Evolutionary conservation across 164 flowering plant species (phyloP), one percentile per base, ranked within the genome.

Genomic region (Umbilicus rupestris): DNA sequence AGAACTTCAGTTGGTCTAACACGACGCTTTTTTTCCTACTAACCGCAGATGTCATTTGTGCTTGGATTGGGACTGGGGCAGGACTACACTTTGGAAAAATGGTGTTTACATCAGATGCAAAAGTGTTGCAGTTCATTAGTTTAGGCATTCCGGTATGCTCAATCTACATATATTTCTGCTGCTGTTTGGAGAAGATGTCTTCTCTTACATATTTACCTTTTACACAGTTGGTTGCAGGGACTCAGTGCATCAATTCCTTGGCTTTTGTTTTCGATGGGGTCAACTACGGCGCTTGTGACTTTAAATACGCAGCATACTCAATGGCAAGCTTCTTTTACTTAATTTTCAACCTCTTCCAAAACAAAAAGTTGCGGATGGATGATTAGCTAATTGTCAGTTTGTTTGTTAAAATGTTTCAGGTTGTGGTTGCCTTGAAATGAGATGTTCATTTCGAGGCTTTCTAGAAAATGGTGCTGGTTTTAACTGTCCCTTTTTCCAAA

Each of bases 241-340:
- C 85, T 2, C 87, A 83, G 58, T 83, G 83, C 0, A 73, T 83
- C 37, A 81, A 81, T 52, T 79, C 82, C 0, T 6, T 83, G 65
- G 80, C 85, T 5, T 83, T 81, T 66, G 83, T 83, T 9, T 78
- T 81, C 35, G 87, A 83, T 71, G 83, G 99, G 3, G 83, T 89
- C 31, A 94, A 94, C 75, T 94, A 83, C 74, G 99, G 97, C 60
- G 99, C 97, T 35, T 88, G 96, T 19, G 97, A 94, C 74, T 94
- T 91, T 76, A 84, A 83, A 31, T 94, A 81, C 69, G 76, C 97
- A 45, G 96, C 96, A 2, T 83, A 82, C 73, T 89, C 97, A 67
- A 89, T 90, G 97, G 96, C 30, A 52, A 22, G 58, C 24, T 52
- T 3, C 58, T 52, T 24, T 2, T 52, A 47, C 58, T 52, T 52